Conservation (phyloP, 2,329 filamentous ascomycete genomes). For the Diplocarpon mali region DNA sequence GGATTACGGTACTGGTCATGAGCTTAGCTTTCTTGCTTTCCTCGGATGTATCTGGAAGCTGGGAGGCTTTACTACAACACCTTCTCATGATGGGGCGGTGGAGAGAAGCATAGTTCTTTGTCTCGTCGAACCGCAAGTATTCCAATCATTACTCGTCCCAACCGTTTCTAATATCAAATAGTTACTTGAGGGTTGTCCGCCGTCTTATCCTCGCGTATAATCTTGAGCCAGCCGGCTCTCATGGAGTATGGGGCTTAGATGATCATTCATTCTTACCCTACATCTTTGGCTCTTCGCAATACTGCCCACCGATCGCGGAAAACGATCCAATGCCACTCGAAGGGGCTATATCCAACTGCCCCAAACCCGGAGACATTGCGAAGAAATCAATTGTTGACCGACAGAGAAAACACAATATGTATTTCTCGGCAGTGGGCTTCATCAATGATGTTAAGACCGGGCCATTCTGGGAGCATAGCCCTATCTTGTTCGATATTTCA, state of each 20-base stretch:
- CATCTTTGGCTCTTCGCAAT: conserved; percentile 87
- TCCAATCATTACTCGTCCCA: not conserved
- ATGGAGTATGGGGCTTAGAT: conserved; percentile 97
- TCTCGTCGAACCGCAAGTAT: conserved; percentile 67
- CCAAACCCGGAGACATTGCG: conserved; percentile 59
- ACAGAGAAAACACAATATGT: conserved; percentile 64
- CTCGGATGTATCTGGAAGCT: conserved; percentile 86
- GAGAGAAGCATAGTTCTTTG: conserved; percentile 75
- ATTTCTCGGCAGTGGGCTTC: conserved; percentile 92
- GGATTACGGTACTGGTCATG: conserved; percentile 94
- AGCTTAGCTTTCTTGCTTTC: conserved; percentile 90
- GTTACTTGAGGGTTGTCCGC: conserved; percentile 71
- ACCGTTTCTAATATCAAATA: conserved; percentile 27
- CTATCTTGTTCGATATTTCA: conserved; percentile 87
- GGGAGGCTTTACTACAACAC: conserved; percentile 56
- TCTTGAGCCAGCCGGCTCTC: conserved; percentile 87
- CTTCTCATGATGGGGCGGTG: conserved; percentile 37
- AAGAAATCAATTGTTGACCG: conserved; percentile 53
- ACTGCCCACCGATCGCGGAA: conserved; percentile 62
- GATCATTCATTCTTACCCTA: conserved; percentile 93
- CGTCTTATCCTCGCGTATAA: conserved; percentile 82
- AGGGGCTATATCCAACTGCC: conserved; percentile 62
- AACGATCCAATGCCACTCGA: conserved; percentile 59
- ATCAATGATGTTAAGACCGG: conserved; percentile 96
- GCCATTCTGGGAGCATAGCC: conserved; percentile 95